A percentile compares a stretch with the other conserved stretches of the same genome.
Conservation (phyloP, 768 basidiomycete genomes). For the Phanerochaete carnosa region DNA sequence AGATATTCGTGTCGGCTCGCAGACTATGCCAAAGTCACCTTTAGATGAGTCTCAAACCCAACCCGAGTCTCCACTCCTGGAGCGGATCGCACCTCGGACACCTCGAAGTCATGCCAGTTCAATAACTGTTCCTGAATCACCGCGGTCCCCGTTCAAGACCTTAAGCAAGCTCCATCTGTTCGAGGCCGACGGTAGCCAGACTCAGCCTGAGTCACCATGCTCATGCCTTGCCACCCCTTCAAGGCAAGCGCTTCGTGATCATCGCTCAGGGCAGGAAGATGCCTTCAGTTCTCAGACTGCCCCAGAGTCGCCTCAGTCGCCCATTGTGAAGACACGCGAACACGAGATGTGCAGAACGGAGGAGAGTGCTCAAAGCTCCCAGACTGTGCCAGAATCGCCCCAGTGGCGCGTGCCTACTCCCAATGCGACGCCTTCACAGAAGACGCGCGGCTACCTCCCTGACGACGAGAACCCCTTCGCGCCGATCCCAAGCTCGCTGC, state of each 20-base stretch:
- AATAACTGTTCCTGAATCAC: neutral
- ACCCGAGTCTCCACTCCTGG: neutral
- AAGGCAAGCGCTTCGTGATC: neutral
- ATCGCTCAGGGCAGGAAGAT: neutral
- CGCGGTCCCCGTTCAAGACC: neutral
- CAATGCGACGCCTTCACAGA: neutral
- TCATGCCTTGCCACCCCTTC: neutral
- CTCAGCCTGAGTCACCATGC: conserved; percentile 1
- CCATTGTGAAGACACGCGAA: neutral
- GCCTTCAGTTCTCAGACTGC: conserved; percentile 3
- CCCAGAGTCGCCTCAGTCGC: conserved; percentile 7
- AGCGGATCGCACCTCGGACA: neutral
- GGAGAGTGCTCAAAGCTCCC: neutral
- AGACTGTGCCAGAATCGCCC: conserved; percentile 6
- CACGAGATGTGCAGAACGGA: neutral
- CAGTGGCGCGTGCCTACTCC: conserved; percentile 1
- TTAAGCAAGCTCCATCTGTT: neutral
- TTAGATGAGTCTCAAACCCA: conserved; percentile 2
- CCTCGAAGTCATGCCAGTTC: neutral
- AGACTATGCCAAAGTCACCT: neutral
- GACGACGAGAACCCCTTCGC: neutral
- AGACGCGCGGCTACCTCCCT: neutral
- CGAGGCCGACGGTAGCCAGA: neutral
- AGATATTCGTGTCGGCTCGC: neutral
- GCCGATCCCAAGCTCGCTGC: neutral